Percentiles rank a stretch among this genome's conserved stretches.
Evolutionary conservation across 2,329 filamentous ascomycete species (phyloP).

Genomic region (Pseudogymnoascus sp.): DNA sequence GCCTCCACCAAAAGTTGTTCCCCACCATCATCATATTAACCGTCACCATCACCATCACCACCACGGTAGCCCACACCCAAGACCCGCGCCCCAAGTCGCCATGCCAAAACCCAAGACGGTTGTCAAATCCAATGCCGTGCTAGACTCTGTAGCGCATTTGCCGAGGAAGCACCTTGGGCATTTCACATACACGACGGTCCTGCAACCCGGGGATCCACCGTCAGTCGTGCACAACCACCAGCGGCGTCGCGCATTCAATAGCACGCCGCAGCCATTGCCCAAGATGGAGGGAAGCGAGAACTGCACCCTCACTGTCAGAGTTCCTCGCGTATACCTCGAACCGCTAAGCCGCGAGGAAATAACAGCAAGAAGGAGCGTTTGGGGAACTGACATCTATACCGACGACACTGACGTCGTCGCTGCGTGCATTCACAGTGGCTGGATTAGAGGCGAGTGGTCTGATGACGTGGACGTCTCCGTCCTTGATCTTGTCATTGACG

Average conservation of each 20-base stretch:
- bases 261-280: slow-evolving; percentile 64
- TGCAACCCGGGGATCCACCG: slow-evolving; percentile 42
- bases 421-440: slow-evolving; percentile 86
- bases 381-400: slow-evolving; percentile 91
- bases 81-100: slow-evolving; percentile 23
- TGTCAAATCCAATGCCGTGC: slow-evolving; percentile 59
- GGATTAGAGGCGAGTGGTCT: slow-evolving; percentile 81
- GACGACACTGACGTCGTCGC: slow-evolving; percentile 93
- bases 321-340: slow-evolving; percentile 70
- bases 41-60: slow-evolving; percentile 37
- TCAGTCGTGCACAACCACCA: slow-evolving; percentile 19
- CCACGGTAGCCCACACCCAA: slow-evolving; percentile 21
- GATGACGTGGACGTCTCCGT: slow-evolving; percentile 65
- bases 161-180: slow-evolving; percentile 78
- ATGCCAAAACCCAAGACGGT: slow-evolving; percentile 56
- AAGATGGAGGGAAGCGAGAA: slow-evolving; percentile 66
- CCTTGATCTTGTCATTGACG: slow-evolving; percentile 46
- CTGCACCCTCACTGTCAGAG: slow-evolving; percentile 80
- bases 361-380: slow-evolving; percentile 69
- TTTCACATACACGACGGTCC: slow-evolving; percentile 65
- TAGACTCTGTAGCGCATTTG: slow-evolving; percentile 61
- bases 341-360: slow-evolving; percentile 70
- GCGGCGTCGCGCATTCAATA: slow-evolving; percentile 46
- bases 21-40: slow-evolving; percentile 24
- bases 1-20: slow-evolving; percentile 27